phyloP scores from a whole-genome alignment of 1,284 basidiomycete species.

The Hemileia vastatrix region DNA sequence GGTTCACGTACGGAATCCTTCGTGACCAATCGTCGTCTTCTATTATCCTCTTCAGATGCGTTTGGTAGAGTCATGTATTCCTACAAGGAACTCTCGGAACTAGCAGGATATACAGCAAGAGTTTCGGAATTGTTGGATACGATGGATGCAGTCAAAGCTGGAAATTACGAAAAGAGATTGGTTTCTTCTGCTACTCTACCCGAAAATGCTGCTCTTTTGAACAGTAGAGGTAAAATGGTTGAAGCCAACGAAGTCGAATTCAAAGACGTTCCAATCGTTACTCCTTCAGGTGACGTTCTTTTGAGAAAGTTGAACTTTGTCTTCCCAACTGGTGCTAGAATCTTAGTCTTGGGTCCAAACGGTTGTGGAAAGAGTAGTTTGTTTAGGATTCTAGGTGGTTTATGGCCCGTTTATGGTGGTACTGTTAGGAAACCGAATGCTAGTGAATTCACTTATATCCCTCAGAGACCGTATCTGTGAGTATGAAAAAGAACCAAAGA shows the following conservation, averaged over 20 bases:
- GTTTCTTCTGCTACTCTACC: constrained; percentile 63
- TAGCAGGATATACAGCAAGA: constrained; percentile 90
- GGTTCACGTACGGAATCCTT: constrained; percentile 57
- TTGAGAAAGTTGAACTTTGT: constrained; percentile 68
- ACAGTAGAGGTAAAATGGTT: constrained; percentile 65
- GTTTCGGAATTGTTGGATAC: constrained; percentile 81
- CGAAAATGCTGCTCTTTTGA: constrained; percentile 58
- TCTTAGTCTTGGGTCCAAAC: constrained; percentile 30
- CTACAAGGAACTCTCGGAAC: constrained; percentile 85
- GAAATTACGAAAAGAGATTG: constrained; percentile 78
- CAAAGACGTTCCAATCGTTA: constrained; percentile 85
- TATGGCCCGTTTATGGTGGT: constrained; percentile 95
- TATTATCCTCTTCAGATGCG: constrained; percentile 57
- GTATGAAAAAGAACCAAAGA: no score
- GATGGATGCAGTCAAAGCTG: constrained; percentile 74
- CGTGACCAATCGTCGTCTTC: constrained; percentile 81
- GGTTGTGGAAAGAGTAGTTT: constrained; percentile 82
- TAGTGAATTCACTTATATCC: constrained; percentile 84
- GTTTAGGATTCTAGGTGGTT: constrained; percentile 86
- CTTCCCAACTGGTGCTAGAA: constrained; percentile 72
- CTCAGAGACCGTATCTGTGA: constrained; percentile 82
- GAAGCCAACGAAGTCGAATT: constrained; percentile 69
- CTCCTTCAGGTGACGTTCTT: constrained; percentile 87
- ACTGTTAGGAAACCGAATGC: constrained; percentile 87
- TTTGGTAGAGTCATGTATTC: constrained; percentile 73